A percentile compares a stretch with the other conserved stretches of the same genome.
Conservation (phyloP, 2,329 filamentous ascomycete species). For the Aureobasidium melanogenum region DNA sequence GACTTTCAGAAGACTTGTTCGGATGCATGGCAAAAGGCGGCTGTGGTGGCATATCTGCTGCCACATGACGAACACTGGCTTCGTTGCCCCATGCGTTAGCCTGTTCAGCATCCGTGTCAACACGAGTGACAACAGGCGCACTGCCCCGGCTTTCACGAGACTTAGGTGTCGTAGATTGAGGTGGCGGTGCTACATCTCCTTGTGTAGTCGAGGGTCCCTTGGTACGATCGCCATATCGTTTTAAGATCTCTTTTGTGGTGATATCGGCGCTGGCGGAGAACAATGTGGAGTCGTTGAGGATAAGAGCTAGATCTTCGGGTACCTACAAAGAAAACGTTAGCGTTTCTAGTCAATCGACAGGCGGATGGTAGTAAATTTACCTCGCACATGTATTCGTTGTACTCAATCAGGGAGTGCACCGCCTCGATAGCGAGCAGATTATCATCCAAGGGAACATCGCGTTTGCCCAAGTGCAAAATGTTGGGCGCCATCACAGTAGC, state of each 20-base stretch:
- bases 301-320: conserved; percentile 79
- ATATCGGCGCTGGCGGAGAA: conserved; percentile 78
- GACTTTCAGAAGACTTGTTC: conserved; percentile 22
- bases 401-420: conserved; percentile 81
- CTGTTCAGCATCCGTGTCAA: conserved; percentile 78
- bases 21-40: conserved; percentile 22
- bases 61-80: conserved; percentile 69
- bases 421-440: conserved; percentile 91
- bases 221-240: conserved; percentile 77
- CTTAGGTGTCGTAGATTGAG: conserved; percentile 18
- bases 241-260: conserved; percentile 94
- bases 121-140: conserved; percentile 53
- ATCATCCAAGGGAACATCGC: conserved; percentile 59
- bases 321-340: conserved; percentile 51
- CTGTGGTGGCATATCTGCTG: conserved; percentile 21
- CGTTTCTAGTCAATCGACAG: not conserved
- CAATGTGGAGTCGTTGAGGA: conserved; percentile 73
- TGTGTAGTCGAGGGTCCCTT: conserved; percentile 35
- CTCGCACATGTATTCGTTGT: conserved; percentile 95
- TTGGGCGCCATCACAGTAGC: conserved; percentile 97
- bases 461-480: conserved; percentile 54
- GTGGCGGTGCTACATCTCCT: conserved; percentile 23
- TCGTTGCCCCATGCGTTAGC: conserved; percentile 68
- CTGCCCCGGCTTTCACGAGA: conserved; percentile 31
- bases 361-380: conserved; percentile 46